A percentile compares a stretch with the other conserved stretches of the same genome.
phyloP scores from a whole-genome alignment of 2,329 filamentous ascomycete genomes.

The Alternaria alternata region DNA sequence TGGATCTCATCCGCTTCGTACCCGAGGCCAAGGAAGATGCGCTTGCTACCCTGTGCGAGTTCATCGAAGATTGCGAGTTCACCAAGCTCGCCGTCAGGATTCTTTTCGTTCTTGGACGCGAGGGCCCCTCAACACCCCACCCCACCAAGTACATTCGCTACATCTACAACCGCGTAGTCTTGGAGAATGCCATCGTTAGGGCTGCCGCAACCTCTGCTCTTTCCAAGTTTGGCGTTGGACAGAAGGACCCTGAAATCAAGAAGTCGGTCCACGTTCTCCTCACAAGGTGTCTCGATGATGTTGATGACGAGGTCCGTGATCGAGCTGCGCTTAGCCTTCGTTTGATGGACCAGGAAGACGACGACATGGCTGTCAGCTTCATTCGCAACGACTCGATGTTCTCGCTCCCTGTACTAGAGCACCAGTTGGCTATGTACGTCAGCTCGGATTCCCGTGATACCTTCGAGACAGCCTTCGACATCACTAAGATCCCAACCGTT shows the following conservation, averaged over 20 bases:
- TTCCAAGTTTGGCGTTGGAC: constrained; percentile 93
- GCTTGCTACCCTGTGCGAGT: constrained; percentile 94
- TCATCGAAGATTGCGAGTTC: constrained; percentile 99
- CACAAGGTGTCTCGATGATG: constrained; percentile 92
- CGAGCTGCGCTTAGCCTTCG: constrained; percentile 91
- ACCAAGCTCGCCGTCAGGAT: constrained; percentile 97
- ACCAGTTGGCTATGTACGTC: constrained; percentile 97
- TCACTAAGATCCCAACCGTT: constrained; percentile 88
- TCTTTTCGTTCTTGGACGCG: constrained; percentile 88
- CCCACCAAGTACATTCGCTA: constrained; percentile 99
- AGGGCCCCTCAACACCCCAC: constrained; percentile 93
- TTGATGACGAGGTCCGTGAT: constrained; percentile 96
- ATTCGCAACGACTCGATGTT: constrained; percentile 98
- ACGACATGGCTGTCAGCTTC: constrained; percentile 84
- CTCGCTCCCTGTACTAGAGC: constrained; percentile 92
- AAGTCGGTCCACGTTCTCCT: constrained; percentile 92
- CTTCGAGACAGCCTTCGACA: constrained; percentile 87
- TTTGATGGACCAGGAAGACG: constrained; percentile 86
- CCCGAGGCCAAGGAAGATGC: constrained; percentile 84
- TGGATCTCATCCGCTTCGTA: constrained; percentile 98
- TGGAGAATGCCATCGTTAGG: constrained; percentile 95
- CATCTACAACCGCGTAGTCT: constrained; percentile 97
- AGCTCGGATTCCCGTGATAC: constrained; percentile 88
- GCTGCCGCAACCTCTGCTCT: constrained; percentile 94
- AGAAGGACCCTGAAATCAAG: constrained; percentile 97